Percentiles rank a stretch among this genome's conserved stretches.
These are phyloP conservation scores for Blastocladiella emersonii DNA, from an alignment of 371 early-diverging fungal species.

Conservation along the genomic window DNA sequence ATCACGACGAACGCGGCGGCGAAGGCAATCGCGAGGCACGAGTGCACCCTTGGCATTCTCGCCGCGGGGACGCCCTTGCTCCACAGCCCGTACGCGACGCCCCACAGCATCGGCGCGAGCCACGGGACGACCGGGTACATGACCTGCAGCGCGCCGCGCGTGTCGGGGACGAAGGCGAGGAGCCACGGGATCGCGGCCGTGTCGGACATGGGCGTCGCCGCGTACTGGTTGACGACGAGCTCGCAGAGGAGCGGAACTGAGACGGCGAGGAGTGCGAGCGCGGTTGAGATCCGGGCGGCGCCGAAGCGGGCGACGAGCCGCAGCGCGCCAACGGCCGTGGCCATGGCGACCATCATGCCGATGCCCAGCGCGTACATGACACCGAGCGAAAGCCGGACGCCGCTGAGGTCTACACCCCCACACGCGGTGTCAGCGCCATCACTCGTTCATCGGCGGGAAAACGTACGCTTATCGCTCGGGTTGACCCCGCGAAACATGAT, in stretches of 20 bases:
- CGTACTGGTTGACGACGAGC: background rate
- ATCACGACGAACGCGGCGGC: background rate
- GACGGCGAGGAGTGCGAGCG: background rate
- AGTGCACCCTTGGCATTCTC: too few species aligned
- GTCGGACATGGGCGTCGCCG: too few species aligned
- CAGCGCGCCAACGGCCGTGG: background rate
- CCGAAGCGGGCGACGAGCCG: background rate
- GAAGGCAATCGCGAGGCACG: background rate
- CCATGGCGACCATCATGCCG: background rate
- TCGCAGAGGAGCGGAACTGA: background rate
- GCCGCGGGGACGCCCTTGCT: background rate
- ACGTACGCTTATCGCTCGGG: slow-evolving; percentile 1
- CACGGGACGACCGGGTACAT: slow-evolving; percentile 2
- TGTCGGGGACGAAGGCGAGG: background rate
- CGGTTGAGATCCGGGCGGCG: background rate
- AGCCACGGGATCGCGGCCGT: background rate
- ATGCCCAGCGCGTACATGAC: slow-evolving; percentile 3
- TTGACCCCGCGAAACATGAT: slow-evolving; percentile 2
- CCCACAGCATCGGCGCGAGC: slow-evolving; percentile 2
- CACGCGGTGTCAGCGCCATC: too few species aligned
- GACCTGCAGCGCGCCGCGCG: background rate
- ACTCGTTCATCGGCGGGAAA: too few species aligned
- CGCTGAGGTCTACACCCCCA: too few species aligned
- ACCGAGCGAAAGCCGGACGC: background rate
- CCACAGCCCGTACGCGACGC: background rate